These are phyloP conservation scores for Xylaria hypoxylon DNA, from an alignment of 2,329 filamentous ascomycete genomes.

Conservation along the genomic window DNA sequence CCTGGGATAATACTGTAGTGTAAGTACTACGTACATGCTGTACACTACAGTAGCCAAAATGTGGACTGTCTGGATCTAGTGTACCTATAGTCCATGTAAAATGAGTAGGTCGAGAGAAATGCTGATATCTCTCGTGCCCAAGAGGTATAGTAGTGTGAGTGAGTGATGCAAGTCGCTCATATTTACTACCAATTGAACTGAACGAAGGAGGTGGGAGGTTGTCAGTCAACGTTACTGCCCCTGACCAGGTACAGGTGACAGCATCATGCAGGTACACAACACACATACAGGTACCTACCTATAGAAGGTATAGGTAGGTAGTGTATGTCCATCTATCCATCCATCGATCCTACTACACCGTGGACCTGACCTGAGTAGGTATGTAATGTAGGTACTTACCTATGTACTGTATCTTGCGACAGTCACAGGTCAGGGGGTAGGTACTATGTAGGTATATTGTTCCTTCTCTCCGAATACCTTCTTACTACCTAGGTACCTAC, in stretches of 20 bases:
- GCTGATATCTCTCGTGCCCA: too few species aligned
- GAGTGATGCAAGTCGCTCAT: slow-evolving; percentile 7
- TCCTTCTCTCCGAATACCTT: slow-evolving; percentile 19
- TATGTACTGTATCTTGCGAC: neutral
- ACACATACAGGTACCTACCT: neutral
- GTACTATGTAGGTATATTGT: slow-evolving; percentile 6
- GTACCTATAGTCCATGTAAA: neutral
- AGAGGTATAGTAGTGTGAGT: neutral
- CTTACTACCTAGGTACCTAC: too few species aligned
- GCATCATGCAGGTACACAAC: slow-evolving; percentile 9
- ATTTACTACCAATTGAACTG: neutral
- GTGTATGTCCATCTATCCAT: too few species aligned
- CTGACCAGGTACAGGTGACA: too few species aligned
- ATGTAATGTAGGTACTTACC: neutral
- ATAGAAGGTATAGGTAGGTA: neutral
- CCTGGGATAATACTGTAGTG: too few species aligned
- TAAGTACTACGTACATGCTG: too few species aligned
- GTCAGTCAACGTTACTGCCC: slow-evolving; percentile 6
- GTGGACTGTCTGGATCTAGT: neutral
- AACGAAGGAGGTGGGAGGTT: slow-evolving; percentile 6
- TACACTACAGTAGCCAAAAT: neutral
- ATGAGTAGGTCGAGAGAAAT: neutral
- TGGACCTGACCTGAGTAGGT: too few species aligned
- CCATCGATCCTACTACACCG: too few species aligned
- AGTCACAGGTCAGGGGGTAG: slow-evolving; percentile 14